Base-by-base conservation (phyloP, 1,284 basidiomycete genomes). In the Ustanciosporium gigantosporum region DNA sequence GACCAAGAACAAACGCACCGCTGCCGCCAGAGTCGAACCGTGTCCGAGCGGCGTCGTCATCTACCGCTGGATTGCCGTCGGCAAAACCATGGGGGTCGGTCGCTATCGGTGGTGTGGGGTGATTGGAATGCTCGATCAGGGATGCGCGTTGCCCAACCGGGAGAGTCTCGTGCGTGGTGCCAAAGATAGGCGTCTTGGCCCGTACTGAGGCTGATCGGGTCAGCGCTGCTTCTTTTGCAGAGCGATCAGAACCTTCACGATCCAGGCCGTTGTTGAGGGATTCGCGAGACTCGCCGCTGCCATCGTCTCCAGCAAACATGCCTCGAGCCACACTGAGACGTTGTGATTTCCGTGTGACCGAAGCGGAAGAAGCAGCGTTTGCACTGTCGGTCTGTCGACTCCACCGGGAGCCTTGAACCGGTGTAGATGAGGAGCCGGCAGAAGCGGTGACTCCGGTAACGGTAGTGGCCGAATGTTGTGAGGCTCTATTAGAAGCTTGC, bases 131-230 rank as follows among this genome's bases (percentile, higher is more conserved):
- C 23, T 41, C 53, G 13, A 41, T 34, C 23, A 45, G 25, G 11
- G 53, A 49, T 3, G 16, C 41, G 27, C 53, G 40, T 16, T 56
- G 46, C 9, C 36, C 42, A 5, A 46, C 36, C 21, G 53, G 53
- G n/a, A 56, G 38, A 17, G 47, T 46, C 16, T 31, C 20, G 4
- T 49, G 32, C 24, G 53, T 49, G 15, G 47, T 56, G 22, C 53
- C 53, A 29, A 46, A 49, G 23, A 56, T 41, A 15, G 53, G 53
- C 29, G 46, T 56, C 38, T 56, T 56, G 42, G 41, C 46, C 2
- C 53, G 34, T 14, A 56, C 53, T 9, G 46, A 49, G 0, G 46
- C 53, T 14, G 53, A 49, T 8, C 53, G 44, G 13, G 46, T 25
- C 1, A 46, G 42, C 13, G 46, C 24, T 9, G n/a, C 14, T 15